These are phyloP conservation scores for Pelargonium cotyledonis DNA, from an alignment of 441 rosid genomes.

Conservation along the genomic window DNA sequence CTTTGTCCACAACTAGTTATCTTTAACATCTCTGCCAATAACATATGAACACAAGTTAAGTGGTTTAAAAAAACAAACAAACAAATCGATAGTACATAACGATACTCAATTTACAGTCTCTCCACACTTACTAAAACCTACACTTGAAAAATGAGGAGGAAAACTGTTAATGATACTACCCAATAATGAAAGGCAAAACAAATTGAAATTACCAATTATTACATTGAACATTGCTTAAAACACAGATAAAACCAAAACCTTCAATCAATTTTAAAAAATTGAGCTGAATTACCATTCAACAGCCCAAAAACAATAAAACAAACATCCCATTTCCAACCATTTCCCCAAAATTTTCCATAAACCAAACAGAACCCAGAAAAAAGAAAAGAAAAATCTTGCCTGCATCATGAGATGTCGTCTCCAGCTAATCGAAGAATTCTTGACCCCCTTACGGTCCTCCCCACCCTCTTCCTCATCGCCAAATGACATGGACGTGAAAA, in stretches of 20 bases:
- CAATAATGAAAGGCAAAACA: not conserved
- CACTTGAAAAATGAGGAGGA: not conserved
- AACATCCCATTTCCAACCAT: not conserved
- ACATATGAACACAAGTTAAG: not conserved
- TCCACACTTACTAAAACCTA: not conserved
- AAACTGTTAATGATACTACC: not conserved
- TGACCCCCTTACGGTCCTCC: conserved; percentile 28
- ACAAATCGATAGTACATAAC: not conserved
- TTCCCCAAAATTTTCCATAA: not conserved
- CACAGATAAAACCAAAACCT: not conserved
- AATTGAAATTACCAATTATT: not conserved
- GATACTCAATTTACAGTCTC: not conserved
- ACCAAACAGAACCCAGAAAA: not conserved
- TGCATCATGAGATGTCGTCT: conserved; percentile 67
- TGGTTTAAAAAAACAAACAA: not conserved
- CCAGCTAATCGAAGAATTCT: conserved; percentile 69
- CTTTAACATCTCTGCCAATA: not conserved
- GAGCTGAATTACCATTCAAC: too few relatives aligned
- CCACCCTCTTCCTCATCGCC: conserved; percentile 31
- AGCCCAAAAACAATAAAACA: not conserved
- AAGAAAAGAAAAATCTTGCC: conserved; percentile 27
- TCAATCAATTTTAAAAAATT: not conserved
- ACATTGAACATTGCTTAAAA: not conserved
- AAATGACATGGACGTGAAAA: conserved; percentile 83
- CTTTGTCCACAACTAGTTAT: not conserved